Percentiles rank a stretch among this genome's conserved stretches.
Evolutionary conservation across 1,284 basidiomycete genomes (phyloP).

Genomic region (Thelephora terrestris): DNA sequence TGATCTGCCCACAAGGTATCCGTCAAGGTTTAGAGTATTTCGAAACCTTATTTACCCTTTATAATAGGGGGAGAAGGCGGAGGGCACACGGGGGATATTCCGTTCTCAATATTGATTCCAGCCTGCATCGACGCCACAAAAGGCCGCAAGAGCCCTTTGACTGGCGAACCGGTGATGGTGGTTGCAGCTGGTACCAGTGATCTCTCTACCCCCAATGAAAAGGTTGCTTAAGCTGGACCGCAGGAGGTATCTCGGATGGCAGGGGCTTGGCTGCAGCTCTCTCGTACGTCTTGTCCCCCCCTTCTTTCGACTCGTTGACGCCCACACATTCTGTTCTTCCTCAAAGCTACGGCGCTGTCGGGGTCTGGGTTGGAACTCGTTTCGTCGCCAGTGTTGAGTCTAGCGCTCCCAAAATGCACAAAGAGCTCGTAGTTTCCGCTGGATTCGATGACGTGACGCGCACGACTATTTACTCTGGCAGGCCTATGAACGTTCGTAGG

Average conservation of each 20-base stretch:
- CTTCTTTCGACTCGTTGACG: not conserved
- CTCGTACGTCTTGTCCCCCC: slow-evolving; percentile 34
- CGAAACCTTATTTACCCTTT: not conserved
- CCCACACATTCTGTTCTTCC: not conserved
- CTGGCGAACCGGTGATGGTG: slow-evolving; percentile 66
- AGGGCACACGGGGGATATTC: slow-evolving; percentile 69
- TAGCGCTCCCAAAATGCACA: slow-evolving; percentile 73
- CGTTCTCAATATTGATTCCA: slow-evolving; percentile 73
- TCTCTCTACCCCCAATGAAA: not conserved
- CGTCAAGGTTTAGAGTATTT: not conserved
- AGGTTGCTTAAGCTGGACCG: not conserved
- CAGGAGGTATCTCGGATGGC: slow-evolving; percentile 75
- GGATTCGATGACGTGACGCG: slow-evolving; percentile 64
- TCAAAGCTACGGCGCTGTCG: slow-evolving; percentile 55
- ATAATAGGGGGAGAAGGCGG: slow-evolving; percentile 50
- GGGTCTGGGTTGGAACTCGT: slow-evolving; percentile 86
- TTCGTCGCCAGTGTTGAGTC: slow-evolving; percentile 84
- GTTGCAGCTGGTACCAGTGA: slow-evolving; percentile 44
- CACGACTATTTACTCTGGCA: slow-evolving; percentile 75
- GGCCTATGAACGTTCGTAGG: slow-evolving; percentile 75
- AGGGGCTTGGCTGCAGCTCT: slow-evolving; percentile 73
- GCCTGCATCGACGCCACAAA: slow-evolving; percentile 72
- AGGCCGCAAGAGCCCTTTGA: slow-evolving; percentile 54
- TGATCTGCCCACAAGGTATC: slow-evolving; percentile 69
- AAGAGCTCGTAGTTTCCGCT: slow-evolving; percentile 54